Evolutionary conservation across 2,329 filamentous ascomycete species (phyloP).

Genomic region (Alternaria angustiovoidea): DNA sequence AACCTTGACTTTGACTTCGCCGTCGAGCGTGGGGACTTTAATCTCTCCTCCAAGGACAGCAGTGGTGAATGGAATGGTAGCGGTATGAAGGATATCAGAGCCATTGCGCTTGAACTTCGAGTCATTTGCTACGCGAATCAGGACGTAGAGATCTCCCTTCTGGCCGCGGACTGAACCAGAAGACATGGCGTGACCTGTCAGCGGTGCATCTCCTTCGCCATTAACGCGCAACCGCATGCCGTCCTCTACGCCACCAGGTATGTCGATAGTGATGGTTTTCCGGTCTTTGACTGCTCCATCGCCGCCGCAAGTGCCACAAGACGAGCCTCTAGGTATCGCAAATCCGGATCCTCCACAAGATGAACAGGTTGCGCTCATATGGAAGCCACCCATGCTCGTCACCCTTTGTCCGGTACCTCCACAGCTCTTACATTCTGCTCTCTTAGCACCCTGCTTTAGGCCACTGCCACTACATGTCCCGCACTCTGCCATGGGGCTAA

Average conservation of each 20-base stretch:
- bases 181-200: conserved; percentile 73
- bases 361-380: conserved; percentile 90
- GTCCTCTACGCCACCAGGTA: conserved; percentile 94
- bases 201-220: conserved; percentile 86
- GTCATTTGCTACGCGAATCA: conserved; percentile 88
- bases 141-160: conserved; percentile 89
- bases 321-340: conserved; percentile 77
- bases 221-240: conserved; percentile 89
- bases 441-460: conserved; percentile 79
- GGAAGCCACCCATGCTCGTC: conserved; percentile 92
- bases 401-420: conserved; percentile 86
- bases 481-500: conserved; percentile 83
- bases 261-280: conserved; percentile 86
- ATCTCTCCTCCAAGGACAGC: conserved; percentile 92
- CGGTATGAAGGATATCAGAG: conserved; percentile 91
- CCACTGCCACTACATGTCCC: conserved; percentile 84
- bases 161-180: conserved; percentile 67
- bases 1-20: conserved; percentile 88
- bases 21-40: conserved; percentile 86
- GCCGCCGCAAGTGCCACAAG: conserved; percentile 81
- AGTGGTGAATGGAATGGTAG: conserved; percentile 89
- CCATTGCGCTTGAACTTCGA: conserved; percentile 87
- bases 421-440: conserved; percentile 78
- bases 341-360: conserved; percentile 81
- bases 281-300: conserved; percentile 84